These are phyloP conservation scores for Solanum sejunctum DNA, from an alignment of 257 asterid genomes.

Conservation along the genomic window DNA sequence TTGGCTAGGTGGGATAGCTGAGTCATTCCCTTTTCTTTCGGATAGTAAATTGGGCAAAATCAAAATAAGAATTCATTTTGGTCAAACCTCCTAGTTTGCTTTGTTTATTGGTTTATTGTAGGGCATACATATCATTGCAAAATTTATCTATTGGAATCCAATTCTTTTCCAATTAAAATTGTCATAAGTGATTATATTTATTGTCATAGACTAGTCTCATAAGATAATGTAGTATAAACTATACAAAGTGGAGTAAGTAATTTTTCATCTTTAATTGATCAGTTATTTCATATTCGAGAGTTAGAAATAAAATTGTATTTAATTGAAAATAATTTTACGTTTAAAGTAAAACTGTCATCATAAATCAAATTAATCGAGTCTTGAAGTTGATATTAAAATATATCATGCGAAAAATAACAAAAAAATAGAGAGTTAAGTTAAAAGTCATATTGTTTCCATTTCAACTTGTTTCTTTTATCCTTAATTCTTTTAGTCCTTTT, in stretches of 20 bases:
- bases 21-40: too few relatives aligned
- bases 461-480: not conserved
- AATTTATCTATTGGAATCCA: too few relatives aligned
- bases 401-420: too few relatives aligned
- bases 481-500: not conserved
- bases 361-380: not conserved
- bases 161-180: not conserved
- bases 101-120: too few relatives aligned
- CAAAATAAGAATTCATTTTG: too few relatives aligned
- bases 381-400: not conserved
- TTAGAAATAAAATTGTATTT: not conserved
- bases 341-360: not conserved
- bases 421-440: not conserved
- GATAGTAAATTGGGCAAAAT: too few relatives aligned
- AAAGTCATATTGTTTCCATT: not conserved
- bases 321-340: not conserved
- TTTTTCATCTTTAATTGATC: not conserved
- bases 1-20: too few relatives aligned
- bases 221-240: not conserved
- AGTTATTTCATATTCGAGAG: not conserved
- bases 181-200: not conserved
- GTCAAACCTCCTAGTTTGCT: too few relatives aligned
- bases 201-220: not conserved
- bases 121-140: too few relatives aligned
- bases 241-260: not conserved